phyloP scores from a whole-genome alignment of 73 alveolate genomes.

The Paramecium sexaurelia region DNA sequence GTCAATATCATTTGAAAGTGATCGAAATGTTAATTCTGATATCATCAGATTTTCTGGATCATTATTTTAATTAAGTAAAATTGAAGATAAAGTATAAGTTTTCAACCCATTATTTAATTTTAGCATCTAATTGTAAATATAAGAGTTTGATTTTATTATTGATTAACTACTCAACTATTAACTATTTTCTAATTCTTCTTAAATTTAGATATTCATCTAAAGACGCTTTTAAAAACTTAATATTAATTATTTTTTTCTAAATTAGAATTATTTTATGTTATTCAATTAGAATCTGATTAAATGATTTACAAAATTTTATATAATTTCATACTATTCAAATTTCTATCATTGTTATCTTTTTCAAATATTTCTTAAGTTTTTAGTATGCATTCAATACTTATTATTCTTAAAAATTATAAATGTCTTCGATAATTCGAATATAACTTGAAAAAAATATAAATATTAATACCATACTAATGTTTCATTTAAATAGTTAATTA shows the following conservation, averaged over 20 bases:
- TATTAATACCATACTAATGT: background rate
- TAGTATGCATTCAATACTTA: too few relatives aligned
- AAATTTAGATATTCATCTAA: background rate
- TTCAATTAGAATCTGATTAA: background rate
- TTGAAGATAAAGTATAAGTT: background rate
- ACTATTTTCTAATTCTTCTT: background rate
- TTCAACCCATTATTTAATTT: background rate
- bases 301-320: background rate
- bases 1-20: background rate
- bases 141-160: background rate
- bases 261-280: background rate
- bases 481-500: slow-evolving; percentile 6
- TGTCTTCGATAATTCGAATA: too few relatives aligned
- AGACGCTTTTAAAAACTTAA: background rate
- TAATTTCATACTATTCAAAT: background rate
- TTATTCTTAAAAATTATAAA: too few relatives aligned
- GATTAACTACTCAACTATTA: background rate
- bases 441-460: background rate
- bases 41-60: background rate
- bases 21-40: slow-evolving; percentile 11
- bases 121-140: background rate
- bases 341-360: background rate
- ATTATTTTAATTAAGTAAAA: background rate
- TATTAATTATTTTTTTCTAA: background rate
- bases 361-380: too few relatives aligned